A percentile compares a stretch with the other conserved stretches of the same genome.
Conservation (phyloP, 805 yeast genomes). For the Starmerella cellae region DNA sequence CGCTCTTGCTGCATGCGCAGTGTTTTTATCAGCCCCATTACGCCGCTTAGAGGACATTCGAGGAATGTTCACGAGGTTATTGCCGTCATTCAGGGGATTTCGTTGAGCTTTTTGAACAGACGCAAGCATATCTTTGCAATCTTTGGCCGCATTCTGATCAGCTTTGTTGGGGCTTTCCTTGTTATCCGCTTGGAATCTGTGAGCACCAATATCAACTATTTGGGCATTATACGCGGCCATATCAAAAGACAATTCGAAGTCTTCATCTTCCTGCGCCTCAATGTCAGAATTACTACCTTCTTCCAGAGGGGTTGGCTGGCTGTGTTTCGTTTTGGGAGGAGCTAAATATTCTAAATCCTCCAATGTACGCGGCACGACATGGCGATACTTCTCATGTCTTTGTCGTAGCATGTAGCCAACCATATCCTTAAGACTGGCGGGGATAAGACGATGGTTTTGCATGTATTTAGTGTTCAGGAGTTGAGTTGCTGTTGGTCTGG, state of each 20-base stretch:
- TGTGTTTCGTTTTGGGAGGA: slow-evolving; percentile 20
- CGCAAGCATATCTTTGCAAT: no score
- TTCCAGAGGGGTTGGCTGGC: background rate
- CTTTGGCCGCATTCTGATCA: background rate
- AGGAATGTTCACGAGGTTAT: background rate
- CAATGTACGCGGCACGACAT: slow-evolving; percentile 14
- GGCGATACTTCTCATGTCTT: background rate
- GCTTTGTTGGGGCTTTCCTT: no score
- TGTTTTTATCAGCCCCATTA: background rate
- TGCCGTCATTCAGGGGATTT: background rate
- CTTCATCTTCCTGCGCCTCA: background rate
- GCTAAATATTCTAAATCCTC: slow-evolving; percentile 28
- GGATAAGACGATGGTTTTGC: slow-evolving; percentile 16
- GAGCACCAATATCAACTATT: no score
- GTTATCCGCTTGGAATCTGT: no score
- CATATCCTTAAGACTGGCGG: slow-evolving; percentile 8
- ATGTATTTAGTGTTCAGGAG: slow-evolving; percentile 35
- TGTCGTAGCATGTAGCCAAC: background rate
- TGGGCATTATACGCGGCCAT: background rate
- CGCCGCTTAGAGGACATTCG: background rate
- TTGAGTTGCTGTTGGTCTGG: slow-evolving; percentile 48
- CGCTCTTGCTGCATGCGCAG: background rate
- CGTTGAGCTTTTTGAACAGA: no score
- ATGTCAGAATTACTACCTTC: background rate
- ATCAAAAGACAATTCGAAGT: background rate